These are phyloP conservation scores for Coniochaeta sp. DNA, from an alignment of 2,329 filamentous ascomycete species.

Conservation along the genomic window DNA sequence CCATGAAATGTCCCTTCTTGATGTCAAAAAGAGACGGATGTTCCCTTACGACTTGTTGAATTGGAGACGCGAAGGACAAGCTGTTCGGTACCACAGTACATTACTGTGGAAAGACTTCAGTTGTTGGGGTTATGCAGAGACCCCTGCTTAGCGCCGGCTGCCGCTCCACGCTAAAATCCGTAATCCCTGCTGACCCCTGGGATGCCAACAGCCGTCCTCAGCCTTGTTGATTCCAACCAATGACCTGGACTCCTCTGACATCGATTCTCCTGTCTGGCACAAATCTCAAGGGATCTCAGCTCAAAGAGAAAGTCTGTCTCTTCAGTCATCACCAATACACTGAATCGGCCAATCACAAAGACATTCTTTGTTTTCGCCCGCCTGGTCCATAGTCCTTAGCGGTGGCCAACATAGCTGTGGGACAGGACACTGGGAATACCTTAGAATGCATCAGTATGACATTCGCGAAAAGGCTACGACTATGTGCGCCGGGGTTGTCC, in stretches of 20 bases:
- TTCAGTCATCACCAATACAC: too few relatives aligned
- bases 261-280: too few relatives aligned
- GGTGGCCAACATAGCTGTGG: too few relatives aligned
- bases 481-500: neutral
- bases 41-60: neutral
- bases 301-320: too few relatives aligned
- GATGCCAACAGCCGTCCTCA: neutral
- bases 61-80: neutral
- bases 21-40: neutral
- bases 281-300: too few relatives aligned
- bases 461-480: too few relatives aligned
- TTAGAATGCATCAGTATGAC: too few relatives aligned
- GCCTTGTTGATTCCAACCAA: neutral
- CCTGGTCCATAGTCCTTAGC: too few relatives aligned
- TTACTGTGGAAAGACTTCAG: slow-evolving; percentile 58
- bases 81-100: slow-evolving; percentile 16
- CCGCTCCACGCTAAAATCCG: neutral
- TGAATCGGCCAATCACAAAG: too few relatives aligned
- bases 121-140: neutral
- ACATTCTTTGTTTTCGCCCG: too few relatives aligned
- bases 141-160: neutral
- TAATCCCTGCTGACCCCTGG: neutral
- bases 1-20: neutral
- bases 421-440: too few relatives aligned
- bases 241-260: neutral